A percentile compares a stretch with the other conserved stretches of the same genome.
Conservation (phyloP, 495 filamentous ascomycete genomes). For the Niebla homalea region DNA sequence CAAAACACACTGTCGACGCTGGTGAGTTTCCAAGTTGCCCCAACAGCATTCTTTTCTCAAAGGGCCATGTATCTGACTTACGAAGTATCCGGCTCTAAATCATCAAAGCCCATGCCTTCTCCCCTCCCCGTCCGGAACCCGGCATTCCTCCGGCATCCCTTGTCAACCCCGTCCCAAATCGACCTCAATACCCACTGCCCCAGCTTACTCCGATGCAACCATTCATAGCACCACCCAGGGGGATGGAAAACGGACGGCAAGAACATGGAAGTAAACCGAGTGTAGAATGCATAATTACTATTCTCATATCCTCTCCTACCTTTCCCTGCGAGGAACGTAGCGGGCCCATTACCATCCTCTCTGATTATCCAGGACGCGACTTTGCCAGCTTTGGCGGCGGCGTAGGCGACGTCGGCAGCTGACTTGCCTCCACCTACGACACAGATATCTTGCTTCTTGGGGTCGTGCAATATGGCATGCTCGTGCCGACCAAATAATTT, state of each 20-base stretch:
- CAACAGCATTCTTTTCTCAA: not conserved
- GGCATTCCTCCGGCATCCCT: constrained; percentile 2
- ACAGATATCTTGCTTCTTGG: constrained; percentile 13
- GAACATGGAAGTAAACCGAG: constrained; percentile 5
- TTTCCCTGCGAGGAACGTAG: constrained; percentile 14
- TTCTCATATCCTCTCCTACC: constrained; percentile 21
- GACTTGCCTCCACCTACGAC: constrained; percentile 32
- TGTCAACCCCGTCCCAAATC: constrained; percentile 17
- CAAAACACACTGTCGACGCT: constrained; percentile 21
- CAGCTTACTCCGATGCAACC: constrained; percentile 18
- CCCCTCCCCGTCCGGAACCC: constrained; percentile 8
- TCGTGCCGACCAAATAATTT: constrained; percentile 23
- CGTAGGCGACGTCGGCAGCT: constrained; percentile 31
- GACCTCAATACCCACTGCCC: constrained; percentile 16
- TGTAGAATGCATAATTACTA: constrained; percentile 3
- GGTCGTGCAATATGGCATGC: constrained; percentile 13
- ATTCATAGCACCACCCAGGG: constrained; percentile 18
- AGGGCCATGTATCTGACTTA: constrained; percentile 3
- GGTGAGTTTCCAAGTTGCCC: not conserved
- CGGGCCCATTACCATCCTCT: constrained; percentile 19
- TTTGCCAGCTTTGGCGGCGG: constrained; percentile 25
- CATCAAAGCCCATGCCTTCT: constrained; percentile 9
- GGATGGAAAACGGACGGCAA: constrained; percentile 12
- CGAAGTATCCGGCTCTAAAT: constrained; percentile 12
- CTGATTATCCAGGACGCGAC: constrained; percentile 30